These are phyloP conservation scores for Xylariaceae sp. DNA, from an alignment of 2,329 filamentous ascomycete species.

Conservation along the genomic window DNA sequence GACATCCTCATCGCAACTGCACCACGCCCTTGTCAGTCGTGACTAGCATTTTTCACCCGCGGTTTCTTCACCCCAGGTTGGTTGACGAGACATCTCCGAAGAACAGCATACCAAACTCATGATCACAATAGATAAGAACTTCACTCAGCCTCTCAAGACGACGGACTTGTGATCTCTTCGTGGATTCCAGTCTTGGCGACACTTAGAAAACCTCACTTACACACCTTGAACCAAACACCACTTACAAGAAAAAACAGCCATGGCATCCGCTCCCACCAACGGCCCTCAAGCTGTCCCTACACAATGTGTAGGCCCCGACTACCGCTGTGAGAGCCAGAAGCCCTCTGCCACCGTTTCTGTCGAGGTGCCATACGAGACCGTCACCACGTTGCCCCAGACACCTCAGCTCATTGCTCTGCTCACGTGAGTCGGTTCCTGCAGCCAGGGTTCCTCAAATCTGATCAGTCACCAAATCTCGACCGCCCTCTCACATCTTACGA, in stretches of 20 bases:
- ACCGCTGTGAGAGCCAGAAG: conserved; percentile 70
- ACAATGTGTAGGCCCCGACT: conserved; percentile 73
- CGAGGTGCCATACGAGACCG: conserved; percentile 74
- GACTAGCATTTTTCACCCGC: not conserved
- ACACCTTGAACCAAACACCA: conserved; percentile 5
- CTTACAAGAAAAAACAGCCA: conserved; percentile 33
- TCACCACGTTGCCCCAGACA: conserved; percentile 85
- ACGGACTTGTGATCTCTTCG: not conserved
- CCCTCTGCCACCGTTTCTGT: conserved; percentile 86
- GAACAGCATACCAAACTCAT: not conserved
- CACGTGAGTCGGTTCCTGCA: conserved; percentile 63
- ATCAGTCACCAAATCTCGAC: not conserved
- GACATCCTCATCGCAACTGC: not conserved
- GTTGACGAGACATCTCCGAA: conserved; percentile 5
- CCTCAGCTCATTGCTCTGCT: conserved; percentile 95
- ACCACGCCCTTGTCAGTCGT: not conserved
- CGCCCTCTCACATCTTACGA: too few species aligned
- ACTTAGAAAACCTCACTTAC: not conserved
- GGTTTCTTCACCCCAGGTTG: not conserved
- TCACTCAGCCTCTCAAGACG: not conserved
- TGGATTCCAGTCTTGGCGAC: conserved; percentile 2
- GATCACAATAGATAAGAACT: conserved; percentile 6
- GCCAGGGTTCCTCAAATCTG: conserved; percentile 3
- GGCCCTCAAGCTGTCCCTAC: conserved; percentile 39
- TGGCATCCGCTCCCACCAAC: conserved; percentile 31